Percentiles rank a stretch among this genome's conserved stretches.
These are phyloP conservation scores for Trichoderma orchidacearum DNA, from an alignment of 495 filamentous ascomycete species.

Conservation along the genomic window DNA sequence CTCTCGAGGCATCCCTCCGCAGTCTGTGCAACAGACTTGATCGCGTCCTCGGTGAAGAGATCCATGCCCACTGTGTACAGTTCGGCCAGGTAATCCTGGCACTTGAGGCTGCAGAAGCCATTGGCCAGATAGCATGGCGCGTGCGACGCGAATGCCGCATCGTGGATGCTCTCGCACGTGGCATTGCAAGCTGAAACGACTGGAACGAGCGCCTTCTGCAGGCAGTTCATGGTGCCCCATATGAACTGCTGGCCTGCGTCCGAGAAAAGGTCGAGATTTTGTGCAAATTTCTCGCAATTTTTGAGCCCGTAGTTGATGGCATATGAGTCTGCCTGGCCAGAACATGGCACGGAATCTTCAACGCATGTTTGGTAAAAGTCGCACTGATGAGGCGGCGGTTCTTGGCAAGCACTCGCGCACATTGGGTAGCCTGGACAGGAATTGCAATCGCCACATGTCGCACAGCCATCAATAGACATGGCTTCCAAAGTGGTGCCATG, in stretches of 20 bases:
- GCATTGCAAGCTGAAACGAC: not conserved
- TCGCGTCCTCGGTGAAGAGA: not conserved
- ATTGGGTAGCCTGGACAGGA: not conserved
- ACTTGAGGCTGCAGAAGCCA: not conserved
- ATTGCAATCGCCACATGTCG: not conserved
- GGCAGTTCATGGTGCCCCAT: not conserved
- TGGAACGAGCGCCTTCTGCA: not conserved
- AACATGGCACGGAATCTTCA: not conserved
- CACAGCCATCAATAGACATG: not conserved
- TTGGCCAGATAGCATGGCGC: not conserved
- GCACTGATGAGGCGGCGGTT: not conserved
- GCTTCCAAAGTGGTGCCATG: not conserved
- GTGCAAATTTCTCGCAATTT: not conserved
- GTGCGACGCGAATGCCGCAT: not conserved
- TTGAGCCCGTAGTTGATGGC: not conserved
- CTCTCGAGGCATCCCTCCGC: not conserved
- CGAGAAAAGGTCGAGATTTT: not conserved
- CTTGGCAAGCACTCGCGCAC: not conserved
- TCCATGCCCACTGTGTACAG: not conserved
- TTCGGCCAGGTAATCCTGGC: not conserved
- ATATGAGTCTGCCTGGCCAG: not conserved
- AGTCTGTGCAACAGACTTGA: not conserved
- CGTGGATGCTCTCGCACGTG: not conserved
- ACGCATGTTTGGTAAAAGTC: not conserved
- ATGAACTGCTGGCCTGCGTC: not conserved